Evolutionary conservation across 345 rosid genomes (phyloP).

Genomic region (Brassica napus): DNA sequence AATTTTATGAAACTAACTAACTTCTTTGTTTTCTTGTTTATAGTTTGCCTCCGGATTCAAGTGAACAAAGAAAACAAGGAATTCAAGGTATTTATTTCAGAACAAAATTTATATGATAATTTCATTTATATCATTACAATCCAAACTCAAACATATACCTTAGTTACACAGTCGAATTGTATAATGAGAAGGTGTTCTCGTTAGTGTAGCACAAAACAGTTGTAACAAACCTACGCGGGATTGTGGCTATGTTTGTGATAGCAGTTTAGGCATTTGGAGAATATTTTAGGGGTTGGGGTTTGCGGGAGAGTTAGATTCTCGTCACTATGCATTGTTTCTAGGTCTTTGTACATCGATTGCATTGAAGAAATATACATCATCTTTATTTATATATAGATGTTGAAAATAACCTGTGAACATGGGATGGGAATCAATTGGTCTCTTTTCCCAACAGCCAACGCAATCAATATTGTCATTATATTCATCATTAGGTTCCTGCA

Average conservation of each 20-base stretch:
- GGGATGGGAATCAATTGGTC: background rate
- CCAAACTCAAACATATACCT: background rate
- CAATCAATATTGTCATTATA: background rate
- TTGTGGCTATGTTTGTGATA: background rate
- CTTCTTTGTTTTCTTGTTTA: constrained; percentile 10
- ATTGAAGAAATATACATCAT: background rate
- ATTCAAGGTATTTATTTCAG: constrained; percentile 56
- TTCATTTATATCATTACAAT: background rate
- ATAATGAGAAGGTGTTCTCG: background rate
- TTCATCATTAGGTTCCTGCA: background rate
- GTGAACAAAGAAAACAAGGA: constrained; percentile 99
- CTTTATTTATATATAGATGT: background rate
- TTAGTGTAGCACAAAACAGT: constrained; percentile 6
- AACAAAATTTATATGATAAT: background rate
- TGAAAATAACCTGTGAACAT: background rate
- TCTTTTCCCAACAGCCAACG: background rate
- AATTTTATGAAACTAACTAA: background rate
- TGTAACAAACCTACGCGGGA: background rate
- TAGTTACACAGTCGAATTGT: background rate
- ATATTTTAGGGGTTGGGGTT: background rate
- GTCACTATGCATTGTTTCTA: background rate
- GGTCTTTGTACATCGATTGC: background rate
- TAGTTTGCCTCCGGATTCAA: constrained; percentile 99
- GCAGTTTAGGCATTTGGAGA: background rate
- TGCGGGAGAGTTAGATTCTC: background rate